Evolutionary conservation across 2,329 filamentous ascomycete species (phyloP), one percentile per base, ranked within the genome.

Genomic region (Hypoxylon sp.): DNA sequence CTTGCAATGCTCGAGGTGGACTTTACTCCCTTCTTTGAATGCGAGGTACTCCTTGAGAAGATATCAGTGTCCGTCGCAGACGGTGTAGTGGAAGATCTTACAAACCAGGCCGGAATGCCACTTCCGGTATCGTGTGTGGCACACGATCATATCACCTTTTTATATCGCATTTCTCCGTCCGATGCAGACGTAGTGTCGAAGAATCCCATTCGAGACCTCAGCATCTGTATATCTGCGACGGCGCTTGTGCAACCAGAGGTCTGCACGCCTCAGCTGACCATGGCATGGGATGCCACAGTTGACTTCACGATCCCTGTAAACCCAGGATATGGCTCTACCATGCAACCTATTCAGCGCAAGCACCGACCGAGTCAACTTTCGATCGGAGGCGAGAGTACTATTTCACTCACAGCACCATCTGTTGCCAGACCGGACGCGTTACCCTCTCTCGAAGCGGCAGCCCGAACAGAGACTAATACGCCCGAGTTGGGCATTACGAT

Each of bases 1-100:
- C 80, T 91, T 51, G 87, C 87, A 6, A 82, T 89, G 41, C 74
- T 92, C 3, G 88, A 91, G 64, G 70, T 91, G 27, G 89, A 91
- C 70, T 86, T 90, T 55, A 89, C 88, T 0, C 79, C 85, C 5
- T 84, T 87, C 65, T 82, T 87, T 49, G 81, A 86, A 37, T 89
- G 84, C 67, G 80, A 84, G 62, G 77, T 88, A n/a, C 72, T 74
- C 8, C 77, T 92, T 15, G 75, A 84, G 43, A 75, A 78, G 13
- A 81, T 90, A 47, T 62, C 75, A 1, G 72, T 91, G 19, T 70
- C 74, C 1, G 74, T 90, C 9, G 71, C 75, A 21, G 82, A 84
- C 16, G 85, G 84, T 35, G 71, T 70, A 9, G 79, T 88, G 12
- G 78, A 85, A 46, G 75, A 82, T 49, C 77, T 88, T 9, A 83